Conservation (phyloP, 139 green algal genomes). For the Edaphochlamys debaryana region DNA sequence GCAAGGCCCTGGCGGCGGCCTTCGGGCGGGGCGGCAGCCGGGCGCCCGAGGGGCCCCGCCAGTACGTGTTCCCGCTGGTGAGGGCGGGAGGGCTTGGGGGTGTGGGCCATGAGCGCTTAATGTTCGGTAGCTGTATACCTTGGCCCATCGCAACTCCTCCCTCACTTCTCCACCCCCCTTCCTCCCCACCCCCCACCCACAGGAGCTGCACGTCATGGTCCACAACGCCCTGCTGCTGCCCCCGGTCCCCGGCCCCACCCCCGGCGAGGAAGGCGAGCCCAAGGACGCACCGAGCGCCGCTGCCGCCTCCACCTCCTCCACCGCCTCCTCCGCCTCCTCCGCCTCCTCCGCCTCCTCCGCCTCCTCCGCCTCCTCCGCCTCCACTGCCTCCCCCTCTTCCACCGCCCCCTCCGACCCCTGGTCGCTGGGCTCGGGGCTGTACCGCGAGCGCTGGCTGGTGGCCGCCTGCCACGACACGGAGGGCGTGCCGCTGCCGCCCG, state of each 20-base stretch:
- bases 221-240: slow-evolving; percentile 22
- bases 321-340: background rate
- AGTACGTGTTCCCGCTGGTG: slow-evolving; percentile 16
- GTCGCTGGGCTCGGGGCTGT: slow-evolving; percentile 8
- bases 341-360: background rate
- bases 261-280: too few relatives aligned
- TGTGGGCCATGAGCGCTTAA: too few relatives aligned
- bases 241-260: too few relatives aligned
- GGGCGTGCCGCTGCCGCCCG: slow-evolving; percentile 11
- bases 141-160: too few relatives aligned
- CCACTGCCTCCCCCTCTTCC: too few relatives aligned
- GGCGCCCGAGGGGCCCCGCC: background rate
- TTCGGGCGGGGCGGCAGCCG: background rate
- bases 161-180: too few relatives aligned
- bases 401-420: background rate
- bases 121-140: too few relatives aligned
- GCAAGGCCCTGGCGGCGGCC: slow-evolving; percentile 2
- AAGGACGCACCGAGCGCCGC: too few relatives aligned
- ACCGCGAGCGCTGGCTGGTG: slow-evolving; percentile 34
- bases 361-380: background rate
- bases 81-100: too few relatives aligned
- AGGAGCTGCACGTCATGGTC: slow-evolving; percentile 34
- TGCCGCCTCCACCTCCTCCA: too few relatives aligned
- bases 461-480: slow-evolving; percentile 18
- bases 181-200: too few relatives aligned